These are phyloP conservation scores for Picea sitchensis DNA, from an alignment of 75 land plant species.

Conservation along the genomic window DNA sequence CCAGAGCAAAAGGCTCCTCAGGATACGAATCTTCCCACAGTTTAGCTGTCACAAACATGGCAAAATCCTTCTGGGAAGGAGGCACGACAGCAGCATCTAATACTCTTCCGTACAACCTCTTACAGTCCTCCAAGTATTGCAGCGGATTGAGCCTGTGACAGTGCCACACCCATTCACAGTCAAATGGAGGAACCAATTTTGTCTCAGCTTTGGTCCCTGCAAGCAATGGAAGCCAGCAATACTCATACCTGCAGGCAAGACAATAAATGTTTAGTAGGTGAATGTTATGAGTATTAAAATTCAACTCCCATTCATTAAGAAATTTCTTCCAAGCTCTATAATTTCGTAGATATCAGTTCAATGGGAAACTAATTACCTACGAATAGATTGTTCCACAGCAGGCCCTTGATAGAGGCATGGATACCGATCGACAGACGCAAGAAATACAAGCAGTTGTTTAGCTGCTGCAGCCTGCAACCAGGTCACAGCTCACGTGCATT, in stretches of 20 bases:
- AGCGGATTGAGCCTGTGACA: constrained; percentile 42
- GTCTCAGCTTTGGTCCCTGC: background rate
- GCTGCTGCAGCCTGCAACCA: constrained; percentile 16
- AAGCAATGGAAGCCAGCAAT: constrained; percentile 28
- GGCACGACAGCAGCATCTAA: background rate
- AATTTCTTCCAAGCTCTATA: background rate
- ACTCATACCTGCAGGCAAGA: constrained; percentile 15
- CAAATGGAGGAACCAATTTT: constrained; percentile 26
- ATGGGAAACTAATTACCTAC: constrained; percentile 2
- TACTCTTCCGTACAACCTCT: constrained; percentile 18
- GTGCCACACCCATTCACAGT: constrained; percentile 48
- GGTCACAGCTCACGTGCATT: constrained; percentile 16
- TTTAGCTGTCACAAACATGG: constrained; percentile 5
- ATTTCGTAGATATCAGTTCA: background rate
- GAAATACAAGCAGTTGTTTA: constrained; percentile 17
- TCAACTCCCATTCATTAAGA: background rate
- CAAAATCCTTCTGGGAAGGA: background rate
- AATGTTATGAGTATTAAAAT: background rate
- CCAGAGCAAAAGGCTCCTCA: constrained; percentile 17
- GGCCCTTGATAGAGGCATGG: constrained; percentile 22
- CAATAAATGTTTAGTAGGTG: too few species aligned
- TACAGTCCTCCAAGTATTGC: constrained; percentile 19
- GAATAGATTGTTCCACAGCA: constrained; percentile 11
- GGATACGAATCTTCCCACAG: constrained; percentile 23
- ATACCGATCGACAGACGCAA: constrained; percentile 15